Base-by-base conservation (phyloP, 225 moss, liverwort and hornwort species). In the Physcomitrellopsis africana region DNA sequence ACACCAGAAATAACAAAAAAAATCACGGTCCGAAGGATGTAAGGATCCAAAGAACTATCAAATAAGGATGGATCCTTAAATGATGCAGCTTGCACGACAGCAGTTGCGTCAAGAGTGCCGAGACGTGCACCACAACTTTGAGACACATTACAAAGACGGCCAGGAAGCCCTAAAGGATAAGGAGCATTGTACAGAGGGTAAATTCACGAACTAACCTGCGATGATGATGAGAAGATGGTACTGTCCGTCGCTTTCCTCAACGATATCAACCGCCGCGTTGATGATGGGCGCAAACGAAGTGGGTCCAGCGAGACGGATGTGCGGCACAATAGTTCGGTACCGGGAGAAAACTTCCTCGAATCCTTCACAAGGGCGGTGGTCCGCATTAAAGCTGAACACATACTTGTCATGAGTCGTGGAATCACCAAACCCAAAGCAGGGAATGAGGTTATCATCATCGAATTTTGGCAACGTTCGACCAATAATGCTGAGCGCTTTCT, bases 201-300 rank as follows among this genome's bases (percentile, higher is more conserved):
- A 46, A 76, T 73, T 63, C 76, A 68, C 67, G 65, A 63, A 73
- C 79, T n/a, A n/a, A 89, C 86, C 89, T 78, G 89, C 89, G 43
- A 90, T 74, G 29, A 90, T 87, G 51, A 90, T 85, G 11, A 90
- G 90, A 24, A 90, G 85, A 46, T 90, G 87, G 70, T 90, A 90
- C 79, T 90, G 90, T 24, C 90, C 90, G 29, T 79, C 87, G 9
- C 76, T 87, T 46, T 87, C 77, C 81, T 90, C 90, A 0, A 90
- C 90, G 5, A 90, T 87, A 51, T 87, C 87, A 11, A 83, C 85
- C 23, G 90, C 90, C 8, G 87, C 83, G 67, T 90, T 85, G 51
- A 90, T 85, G 60, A 90, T 85, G 29, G 90, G 90, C 0, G 83
- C 87, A 22, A 87, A 90, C 11, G 87, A 87, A 29, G 90, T 90